Conservation (phyloP, 139 green algal genomes). For the Micractinium sp. region DNA sequence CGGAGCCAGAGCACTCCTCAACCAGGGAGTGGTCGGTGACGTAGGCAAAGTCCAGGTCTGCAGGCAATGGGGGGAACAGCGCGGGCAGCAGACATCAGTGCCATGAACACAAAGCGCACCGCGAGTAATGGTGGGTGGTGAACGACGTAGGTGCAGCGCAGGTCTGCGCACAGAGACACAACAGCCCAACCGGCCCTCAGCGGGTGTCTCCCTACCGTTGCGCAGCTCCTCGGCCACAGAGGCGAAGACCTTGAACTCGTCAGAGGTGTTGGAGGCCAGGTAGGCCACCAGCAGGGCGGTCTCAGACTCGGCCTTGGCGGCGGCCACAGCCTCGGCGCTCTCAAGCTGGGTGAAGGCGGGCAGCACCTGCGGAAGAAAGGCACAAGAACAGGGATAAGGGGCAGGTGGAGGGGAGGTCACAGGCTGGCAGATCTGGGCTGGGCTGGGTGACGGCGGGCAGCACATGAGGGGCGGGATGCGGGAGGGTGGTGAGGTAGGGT, state of each 20-base stretch:
- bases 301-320: neutral
- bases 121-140: no score
- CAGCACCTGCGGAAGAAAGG: neutral
- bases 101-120: neutral
- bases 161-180: no score
- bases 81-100: neutral
- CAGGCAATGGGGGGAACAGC: neutral
- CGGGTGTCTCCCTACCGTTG: neutral
- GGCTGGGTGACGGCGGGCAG: neutral
- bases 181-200: no score
- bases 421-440: neutral
- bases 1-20: conserved; percentile 1
- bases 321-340: conserved; percentile 11
- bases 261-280: conserved; percentile 10
- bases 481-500: no score
- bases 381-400: neutral
- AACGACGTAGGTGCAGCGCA: no score
- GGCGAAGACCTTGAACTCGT: conserved; percentile 46
- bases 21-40: conserved; percentile 37
- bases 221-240: conserved; percentile 41
- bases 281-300: conserved; percentile 35
- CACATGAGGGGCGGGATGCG: no score
- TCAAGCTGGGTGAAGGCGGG: conserved; percentile 26
- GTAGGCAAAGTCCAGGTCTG: conserved; percentile 38
- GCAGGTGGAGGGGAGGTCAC: neutral